phyloP scores from a whole-genome alignment of 345 rosid genomes.

The Ceriops tagal region DNA sequence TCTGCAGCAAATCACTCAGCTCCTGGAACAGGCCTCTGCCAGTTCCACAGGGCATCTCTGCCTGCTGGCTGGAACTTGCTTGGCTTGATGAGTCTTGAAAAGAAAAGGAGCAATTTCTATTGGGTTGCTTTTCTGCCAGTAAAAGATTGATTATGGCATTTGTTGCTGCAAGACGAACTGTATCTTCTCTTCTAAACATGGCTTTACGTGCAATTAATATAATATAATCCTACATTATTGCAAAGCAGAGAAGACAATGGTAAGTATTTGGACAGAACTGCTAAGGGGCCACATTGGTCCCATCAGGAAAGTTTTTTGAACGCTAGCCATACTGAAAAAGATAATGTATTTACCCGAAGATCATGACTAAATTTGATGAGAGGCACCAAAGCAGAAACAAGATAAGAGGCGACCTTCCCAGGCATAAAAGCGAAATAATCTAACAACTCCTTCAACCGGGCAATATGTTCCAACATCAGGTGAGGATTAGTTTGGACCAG shows the following conservation, averaged over 20 bases:
- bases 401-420: constrained; percentile 52
- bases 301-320: background rate
- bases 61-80: constrained; percentile 86
- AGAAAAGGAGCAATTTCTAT: constrained; percentile 40
- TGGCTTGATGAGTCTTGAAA: constrained; percentile 85
- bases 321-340: background rate
- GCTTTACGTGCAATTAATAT: constrained; percentile 79
- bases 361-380: constrained; percentile 61
- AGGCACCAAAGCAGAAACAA: constrained; percentile 62
- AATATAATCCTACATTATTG: constrained; percentile 51
- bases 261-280: background rate
- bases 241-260: constrained; percentile 1
- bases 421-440: constrained; percentile 74
- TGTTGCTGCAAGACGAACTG: constrained; percentile 70
- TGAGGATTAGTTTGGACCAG: constrained; percentile 56
- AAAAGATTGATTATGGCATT: constrained; percentile 55
- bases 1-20: constrained; percentile 72
- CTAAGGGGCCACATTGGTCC: too few relatives aligned
- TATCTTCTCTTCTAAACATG: constrained; percentile 76
- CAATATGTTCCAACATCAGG: constrained; percentile 58
- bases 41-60: constrained; percentile 40
- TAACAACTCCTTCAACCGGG: constrained; percentile 74
- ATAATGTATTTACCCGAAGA: constrained; percentile 56
- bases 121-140: constrained; percentile 63
- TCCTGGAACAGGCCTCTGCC: constrained; percentile 59